Percentiles rank a stretch among this genome's conserved stretches.
Evolutionary conservation across 1,139 yeast genomes (phyloP).

Genomic region (Arxiozyma slooffiae): DNA sequence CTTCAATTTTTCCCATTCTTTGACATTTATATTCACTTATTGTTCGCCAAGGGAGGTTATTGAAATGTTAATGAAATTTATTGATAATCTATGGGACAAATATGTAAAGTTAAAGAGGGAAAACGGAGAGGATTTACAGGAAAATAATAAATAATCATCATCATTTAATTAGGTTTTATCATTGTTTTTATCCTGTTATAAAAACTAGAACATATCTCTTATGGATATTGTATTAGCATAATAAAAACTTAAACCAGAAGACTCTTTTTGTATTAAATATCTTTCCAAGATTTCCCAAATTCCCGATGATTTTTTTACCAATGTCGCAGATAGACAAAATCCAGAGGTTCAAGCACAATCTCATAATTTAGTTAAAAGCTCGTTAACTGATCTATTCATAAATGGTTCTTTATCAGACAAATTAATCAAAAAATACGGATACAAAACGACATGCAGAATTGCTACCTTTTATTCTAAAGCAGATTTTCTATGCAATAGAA

Average conservation of each 20-base stretch:
- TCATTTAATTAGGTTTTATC: conserved; percentile 24
- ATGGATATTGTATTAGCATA: conserved; percentile 14
- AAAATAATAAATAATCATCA: conserved; percentile 15
- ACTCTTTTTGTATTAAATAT: conserved; percentile 22
- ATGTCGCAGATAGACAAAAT: conserved; percentile 10
- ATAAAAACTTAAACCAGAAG: conserved; percentile 7
- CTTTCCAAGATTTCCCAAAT: conserved; percentile 21
- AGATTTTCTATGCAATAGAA: conserved; percentile 56
- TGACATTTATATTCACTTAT: conserved; percentile 22
- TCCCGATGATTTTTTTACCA: conserved; percentile 17
- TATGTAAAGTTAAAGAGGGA: conserved; percentile 11
- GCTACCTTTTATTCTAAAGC: conserved; percentile 66
- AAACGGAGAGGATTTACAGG: conserved; percentile 20
- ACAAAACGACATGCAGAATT: conserved; percentile 60
- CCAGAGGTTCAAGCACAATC: conserved; percentile 15
- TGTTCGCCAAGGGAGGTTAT: conserved; percentile 16
- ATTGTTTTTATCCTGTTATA: conserved; percentile 17
- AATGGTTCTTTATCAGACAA: conserved; percentile 84
- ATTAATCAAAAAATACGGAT: conserved; percentile 53
- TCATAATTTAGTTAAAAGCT: conserved; percentile 48
- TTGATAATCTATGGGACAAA: conserved; percentile 21
- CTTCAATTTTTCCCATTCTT: conserved; percentile 24
- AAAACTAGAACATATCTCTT: conserved; percentile 19
- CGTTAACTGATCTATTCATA: conserved; percentile 77
- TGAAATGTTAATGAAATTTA: conserved; percentile 17